Evolutionary conservation across 192 early-diverging fungal genomes (phyloP).

Genomic region (Glomus cerebriforme): DNA sequence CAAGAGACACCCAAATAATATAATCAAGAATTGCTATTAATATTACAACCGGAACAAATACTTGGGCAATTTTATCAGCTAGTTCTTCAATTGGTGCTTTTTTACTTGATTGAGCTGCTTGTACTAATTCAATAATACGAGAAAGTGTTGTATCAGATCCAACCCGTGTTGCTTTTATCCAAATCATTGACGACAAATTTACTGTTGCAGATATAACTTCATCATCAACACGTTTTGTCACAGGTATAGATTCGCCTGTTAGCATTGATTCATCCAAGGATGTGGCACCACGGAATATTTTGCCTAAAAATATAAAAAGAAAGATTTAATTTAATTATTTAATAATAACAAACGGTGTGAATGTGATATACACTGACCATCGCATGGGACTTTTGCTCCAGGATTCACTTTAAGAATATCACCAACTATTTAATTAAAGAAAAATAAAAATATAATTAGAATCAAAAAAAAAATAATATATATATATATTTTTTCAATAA

Average conservation of each 20-base stretch:
- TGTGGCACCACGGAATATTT: slow-evolving; percentile 52
- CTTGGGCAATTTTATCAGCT: slow-evolving; percentile 61
- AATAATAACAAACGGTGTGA: background rate
- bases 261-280: slow-evolving; percentile 79
- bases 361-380: slow-evolving; percentile 53
- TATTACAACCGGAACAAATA: slow-evolving; percentile 70
- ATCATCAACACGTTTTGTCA: slow-evolving; percentile 50
- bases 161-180: slow-evolving; percentile 65
- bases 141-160: slow-evolving; percentile 65
- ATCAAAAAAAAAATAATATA: background rate
- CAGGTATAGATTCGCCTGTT: slow-evolving; percentile 78
- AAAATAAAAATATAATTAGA: slow-evolving; percentile 31
- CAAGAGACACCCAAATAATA: slow-evolving; percentile 55
- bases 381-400: slow-evolving; percentile 72
- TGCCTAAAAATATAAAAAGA: slow-evolving; percentile 22
- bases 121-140: slow-evolving; percentile 63
- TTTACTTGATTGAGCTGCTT: slow-evolving; percentile 63
- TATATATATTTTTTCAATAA: slow-evolving; percentile 9
- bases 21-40: slow-evolving; percentile 57
- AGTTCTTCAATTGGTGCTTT: slow-evolving; percentile 68
- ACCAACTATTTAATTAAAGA: slow-evolving; percentile 51
- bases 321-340: background rate
- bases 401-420: slow-evolving; percentile 74
- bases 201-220: slow-evolving; percentile 67
- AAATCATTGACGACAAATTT: slow-evolving; percentile 57